Base-by-base conservation (phyloP, 2,329 filamentous ascomycete genomes). In the Zymoseptoria tritici region DNA sequence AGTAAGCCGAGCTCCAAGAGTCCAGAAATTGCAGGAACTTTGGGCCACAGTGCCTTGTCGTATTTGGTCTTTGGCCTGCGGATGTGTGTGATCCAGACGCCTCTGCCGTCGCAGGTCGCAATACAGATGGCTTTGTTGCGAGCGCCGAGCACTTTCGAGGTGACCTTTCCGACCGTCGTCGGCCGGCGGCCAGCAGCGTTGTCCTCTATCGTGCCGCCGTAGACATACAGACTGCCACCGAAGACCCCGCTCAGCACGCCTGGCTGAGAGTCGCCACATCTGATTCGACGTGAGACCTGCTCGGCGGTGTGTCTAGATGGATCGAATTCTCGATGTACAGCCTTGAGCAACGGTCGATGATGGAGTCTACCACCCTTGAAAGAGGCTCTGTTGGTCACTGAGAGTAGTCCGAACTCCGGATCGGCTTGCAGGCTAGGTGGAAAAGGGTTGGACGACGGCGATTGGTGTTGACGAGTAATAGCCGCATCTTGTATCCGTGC, bases 181-280 rank as follows among this genome's bases (percentile, higher is more conserved):
- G 63, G 57, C 6, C 42, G 26, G 5, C 65, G 58, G 0, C 63
- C 64, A 8, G 55, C 61, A 42, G 59, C 24, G 31, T 65, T 65
- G 26, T 74, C 71, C 24, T 78, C 76, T n/a, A 77, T 63, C 11
- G 66, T 63, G n/a, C 76, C 76, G 21, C 76, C 76, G 57, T 78
- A 78, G 13, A 78, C 57, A 31, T 53, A 53, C 13, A 78, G 65
- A 55, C 62, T 72, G 7, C 66, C 67, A 0, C 74, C 75, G 49
- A 77, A 74, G 0, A 76, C 57, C 24, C 65, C 68, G 57, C 73
- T 77, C 31, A 76, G 66, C 52, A 72, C 75, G 36, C 76, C 76
- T 3, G 76, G 76, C 64, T 78, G 76, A 0, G 76, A 77, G 62
- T 78, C 76, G 31, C 70, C 71, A 54, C 71, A 73, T n/a, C 76